Base-by-base conservation (phyloP, 352 stramenopile genomes). In the Blastocystis sp. region DNA sequence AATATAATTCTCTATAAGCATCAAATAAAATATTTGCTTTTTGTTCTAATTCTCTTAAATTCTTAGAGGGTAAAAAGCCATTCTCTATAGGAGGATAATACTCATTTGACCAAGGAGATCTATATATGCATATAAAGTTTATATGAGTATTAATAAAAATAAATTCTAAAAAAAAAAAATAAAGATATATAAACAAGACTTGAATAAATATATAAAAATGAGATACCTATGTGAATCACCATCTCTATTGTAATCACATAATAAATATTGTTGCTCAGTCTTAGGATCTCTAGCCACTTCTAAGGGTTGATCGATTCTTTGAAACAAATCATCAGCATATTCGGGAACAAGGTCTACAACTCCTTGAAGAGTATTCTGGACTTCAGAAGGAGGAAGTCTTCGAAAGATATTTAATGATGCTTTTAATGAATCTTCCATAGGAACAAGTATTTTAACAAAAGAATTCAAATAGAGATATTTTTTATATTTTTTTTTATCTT, bases 91-190 rank as follows among this genome's bases (percentile, higher is more conserved):
- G 31, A n/a, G 48, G 48, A 27, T 18, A 58, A 23, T 58, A 58
- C 32, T 58, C 34, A 19, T 58, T 58, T 45, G 48, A 34, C 48
- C 48, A 58, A 30, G 48, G 48, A 5, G 48, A 58, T n/a, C 48
- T 58, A 46, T n/a, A n/a, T 6, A 46, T 46, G 6, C 44, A 11
- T 3, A 1, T 4, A 16, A 1, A 7, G 16, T 23, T 3, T 6
- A 7, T 31, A 30, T 28, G 13, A 10, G 11, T 5, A 2, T 30
- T n/a, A n/a, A n/a, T n/a, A n/a, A n/a, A n/a, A n/a, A n/a, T n/a
- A n/a, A n/a, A n/a, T n/a, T n/a, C n/a, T n/a, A n/a, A n/a, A n/a
- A n/a, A n/a, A n/a, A n/a, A n/a, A n/a, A n/a, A n/a, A n/a, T n/a
- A n/a, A n/a, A n/a, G n/a, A n/a, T n/a, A n/a, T n/a, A n/a, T n/a